phyloP scores from a whole-genome alignment of 257 asterid species.

The Scutellaria baicalensis region DNA sequence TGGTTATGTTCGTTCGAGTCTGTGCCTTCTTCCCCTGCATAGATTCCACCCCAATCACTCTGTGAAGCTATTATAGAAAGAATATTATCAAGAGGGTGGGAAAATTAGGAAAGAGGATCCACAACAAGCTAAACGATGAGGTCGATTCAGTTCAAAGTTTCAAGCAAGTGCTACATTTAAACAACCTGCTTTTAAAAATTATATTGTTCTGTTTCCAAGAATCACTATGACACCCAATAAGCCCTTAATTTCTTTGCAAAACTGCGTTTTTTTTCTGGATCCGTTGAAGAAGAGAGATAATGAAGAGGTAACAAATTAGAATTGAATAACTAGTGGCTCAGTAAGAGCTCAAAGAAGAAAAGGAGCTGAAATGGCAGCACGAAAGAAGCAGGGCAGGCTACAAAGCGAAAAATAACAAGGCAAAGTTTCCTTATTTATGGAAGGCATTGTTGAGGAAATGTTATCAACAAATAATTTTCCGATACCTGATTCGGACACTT shows the following conservation, averaged over 20 bases:
- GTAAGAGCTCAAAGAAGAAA: no score
- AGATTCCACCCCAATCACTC: not conserved
- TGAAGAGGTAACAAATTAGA: no score
- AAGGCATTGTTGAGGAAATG: not conserved
- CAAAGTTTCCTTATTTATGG: not conserved
- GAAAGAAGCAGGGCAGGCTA: not conserved
- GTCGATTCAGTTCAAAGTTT: no score
- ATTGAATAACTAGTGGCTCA: no score
- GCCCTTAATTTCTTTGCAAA: not conserved
- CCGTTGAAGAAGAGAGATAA: no score
- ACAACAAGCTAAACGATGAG: no score
- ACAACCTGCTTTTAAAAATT: not conserved
- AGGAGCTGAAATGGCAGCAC: no score
- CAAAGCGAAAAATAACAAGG: not conserved
- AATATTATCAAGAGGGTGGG: no score
- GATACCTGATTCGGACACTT: conserved; percentile 39
- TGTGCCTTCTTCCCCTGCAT: conserved; percentile 45
- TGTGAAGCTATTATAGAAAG: not conserved
- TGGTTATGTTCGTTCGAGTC: conserved; percentile 38
- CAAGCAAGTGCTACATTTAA: not conserved
- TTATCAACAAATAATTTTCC: not conserved
- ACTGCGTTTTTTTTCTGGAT: no score
- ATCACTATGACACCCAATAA: not conserved
- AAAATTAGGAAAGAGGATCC: no score
- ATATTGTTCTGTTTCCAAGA: no score